Conservation (phyloP, 768 basidiomycete genomes). For the Suillus sp. region DNA sequence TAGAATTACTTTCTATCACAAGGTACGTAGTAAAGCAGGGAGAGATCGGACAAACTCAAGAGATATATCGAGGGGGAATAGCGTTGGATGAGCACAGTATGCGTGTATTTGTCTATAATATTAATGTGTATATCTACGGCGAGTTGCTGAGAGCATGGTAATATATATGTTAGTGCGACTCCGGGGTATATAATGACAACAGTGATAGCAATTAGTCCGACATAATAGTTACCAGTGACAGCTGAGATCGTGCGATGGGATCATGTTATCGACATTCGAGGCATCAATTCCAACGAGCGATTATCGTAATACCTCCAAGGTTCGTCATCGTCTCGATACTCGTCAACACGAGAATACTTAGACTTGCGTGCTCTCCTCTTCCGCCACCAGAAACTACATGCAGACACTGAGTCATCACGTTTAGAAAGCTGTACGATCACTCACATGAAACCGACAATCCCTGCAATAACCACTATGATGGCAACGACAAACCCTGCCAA, state of each 20-base stretch:
- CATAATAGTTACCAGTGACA: background rate
- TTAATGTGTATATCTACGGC: background rate
- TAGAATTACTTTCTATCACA: no score
- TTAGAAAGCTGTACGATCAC: constrained; percentile 15
- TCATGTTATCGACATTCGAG: constrained; percentile 2
- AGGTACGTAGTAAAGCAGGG: no score
- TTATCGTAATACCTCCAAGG: constrained; percentile 33
- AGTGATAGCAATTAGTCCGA: background rate
- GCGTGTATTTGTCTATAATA: background rate
- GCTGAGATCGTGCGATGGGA: background rate
- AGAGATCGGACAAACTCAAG: no score
- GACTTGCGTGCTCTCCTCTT: constrained; percentile 21
- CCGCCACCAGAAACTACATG: constrained; percentile 34
- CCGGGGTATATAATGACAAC: background rate
- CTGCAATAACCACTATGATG: constrained; percentile 42
- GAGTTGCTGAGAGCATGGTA: background rate
- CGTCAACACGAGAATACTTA: constrained; percentile 28
- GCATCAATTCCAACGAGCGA: constrained; percentile 7
- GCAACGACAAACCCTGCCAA: constrained; percentile 52
- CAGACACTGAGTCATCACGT: background rate
- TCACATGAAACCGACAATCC: constrained; percentile 38
- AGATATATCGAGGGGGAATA: no score
- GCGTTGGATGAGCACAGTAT: no score
- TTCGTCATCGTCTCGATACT: constrained; percentile 32
- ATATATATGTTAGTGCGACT: background rate